Conservation (phyloP, 2,329 filamentous ascomycete genomes). For the Ascocoryne sarcoides region DNA sequence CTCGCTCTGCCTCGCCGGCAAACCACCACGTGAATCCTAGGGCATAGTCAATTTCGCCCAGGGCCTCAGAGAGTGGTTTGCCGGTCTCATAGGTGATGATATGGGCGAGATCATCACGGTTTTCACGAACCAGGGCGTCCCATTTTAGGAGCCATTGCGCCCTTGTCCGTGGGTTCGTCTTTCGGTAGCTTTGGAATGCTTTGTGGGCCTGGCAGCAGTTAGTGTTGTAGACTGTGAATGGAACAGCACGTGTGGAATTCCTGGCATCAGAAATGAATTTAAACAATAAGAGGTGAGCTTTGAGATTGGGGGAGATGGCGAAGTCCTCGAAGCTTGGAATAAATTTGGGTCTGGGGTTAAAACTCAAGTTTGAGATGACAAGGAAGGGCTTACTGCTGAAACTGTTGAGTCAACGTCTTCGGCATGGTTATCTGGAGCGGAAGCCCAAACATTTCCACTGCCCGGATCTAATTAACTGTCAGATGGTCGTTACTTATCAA, state of each 20-base stretch:
- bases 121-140: slow-evolving; percentile 54
- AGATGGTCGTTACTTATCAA: background rate
- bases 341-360: too few species aligned
- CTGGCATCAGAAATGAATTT: too few species aligned
- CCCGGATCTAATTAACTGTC: slow-evolving; percentile 35
- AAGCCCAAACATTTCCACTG: slow-evolving; percentile 33
- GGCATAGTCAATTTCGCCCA: slow-evolving; percentile 45
- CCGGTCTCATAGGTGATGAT: slow-evolving; percentile 53
- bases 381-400: slow-evolving; percentile 36
- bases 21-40: slow-evolving; percentile 47
- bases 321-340: too few species aligned
- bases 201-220: slow-evolving; percentile 34
- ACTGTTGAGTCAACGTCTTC: slow-evolving; percentile 56
- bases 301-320: too few species aligned
- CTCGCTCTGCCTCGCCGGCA: slow-evolving; percentile 50
- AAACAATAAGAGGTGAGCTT: too few species aligned
- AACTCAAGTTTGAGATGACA: background rate
- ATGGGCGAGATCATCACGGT: slow-evolving; percentile 52
- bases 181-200: slow-evolving; percentile 53
- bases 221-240: too few species aligned
- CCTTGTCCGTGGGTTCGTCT: slow-evolving; percentile 49
- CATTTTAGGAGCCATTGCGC: slow-evolving; percentile 57
- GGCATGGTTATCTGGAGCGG: slow-evolving; percentile 34
- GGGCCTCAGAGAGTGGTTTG: slow-evolving; percentile 42
- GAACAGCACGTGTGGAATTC: too few species aligned